Evolutionary conservation across 768 basidiomycete species (phyloP).

Genomic region (Mycena amicta): DNA sequence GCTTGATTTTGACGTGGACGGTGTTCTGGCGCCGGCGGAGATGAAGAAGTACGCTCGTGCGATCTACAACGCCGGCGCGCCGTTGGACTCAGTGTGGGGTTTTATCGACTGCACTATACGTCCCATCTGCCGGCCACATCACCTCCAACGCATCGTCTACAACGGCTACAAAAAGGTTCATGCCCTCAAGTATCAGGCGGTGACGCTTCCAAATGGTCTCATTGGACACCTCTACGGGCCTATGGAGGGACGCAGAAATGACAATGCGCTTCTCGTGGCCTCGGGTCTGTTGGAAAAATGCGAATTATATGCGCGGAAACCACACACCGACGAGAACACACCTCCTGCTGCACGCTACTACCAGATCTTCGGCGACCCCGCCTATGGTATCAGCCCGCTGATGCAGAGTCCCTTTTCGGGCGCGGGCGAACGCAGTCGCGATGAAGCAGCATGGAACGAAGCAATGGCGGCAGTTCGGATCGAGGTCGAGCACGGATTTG

Average conservation of each 20-base stretch:
- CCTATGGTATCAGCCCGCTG: conserved; percentile 23
- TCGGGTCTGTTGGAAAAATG: conserved; percentile 13
- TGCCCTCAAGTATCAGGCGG: conserved; percentile 28
- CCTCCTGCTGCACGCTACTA: conserved; percentile 13
- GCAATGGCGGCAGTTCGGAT: conserved; percentile 27
- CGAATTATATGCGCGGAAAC: conserved; percentile 6
- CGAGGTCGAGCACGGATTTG: conserved; percentile 33
- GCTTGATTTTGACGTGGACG: conserved; percentile 20
- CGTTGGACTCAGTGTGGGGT: conserved; percentile 18
- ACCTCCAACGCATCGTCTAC: conserved; percentile 8
- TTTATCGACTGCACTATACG: conserved; percentile 30
- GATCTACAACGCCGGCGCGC: conserved; percentile 18
- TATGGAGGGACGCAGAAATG: conserved; percentile 23
- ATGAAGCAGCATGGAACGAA: conserved; percentile 26
- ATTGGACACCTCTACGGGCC: conserved; percentile 24
- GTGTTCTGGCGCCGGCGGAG: conserved; percentile 8
- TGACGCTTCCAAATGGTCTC: conserved; percentile 25
- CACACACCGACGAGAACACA: conserved; percentile 5
- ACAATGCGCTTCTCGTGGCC: conserved; percentile 17
- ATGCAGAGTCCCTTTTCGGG: conserved; percentile 23
- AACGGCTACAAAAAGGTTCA: conserved; percentile 32
- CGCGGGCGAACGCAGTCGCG: conserved; percentile 8
- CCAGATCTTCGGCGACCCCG: conserved; percentile 29
- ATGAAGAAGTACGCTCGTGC: conserved; percentile 21
- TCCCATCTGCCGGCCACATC: conserved; percentile 9